phyloP scores from a whole-genome alignment of 345 rosid species.

The Streptanthus diversifolius region DNA sequence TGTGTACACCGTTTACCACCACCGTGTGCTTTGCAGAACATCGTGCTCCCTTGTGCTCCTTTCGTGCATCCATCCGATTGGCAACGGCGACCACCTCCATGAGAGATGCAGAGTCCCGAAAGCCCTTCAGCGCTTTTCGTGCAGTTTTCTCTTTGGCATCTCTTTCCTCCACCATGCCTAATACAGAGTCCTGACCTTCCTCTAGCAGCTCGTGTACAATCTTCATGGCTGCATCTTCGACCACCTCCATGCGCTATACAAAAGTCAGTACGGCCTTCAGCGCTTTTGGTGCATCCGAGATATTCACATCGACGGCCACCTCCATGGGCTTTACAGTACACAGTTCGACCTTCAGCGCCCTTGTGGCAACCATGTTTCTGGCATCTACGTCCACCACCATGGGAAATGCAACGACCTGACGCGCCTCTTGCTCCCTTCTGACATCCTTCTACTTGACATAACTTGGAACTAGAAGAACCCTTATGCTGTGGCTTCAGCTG shows the following conservation, averaged over 20 bases:
- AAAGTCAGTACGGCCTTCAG: slow-evolving; percentile 93
- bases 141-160: slow-evolving; percentile 88
- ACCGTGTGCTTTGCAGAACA: slow-evolving; percentile 98
- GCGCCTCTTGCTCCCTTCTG: slow-evolving; percentile 99
- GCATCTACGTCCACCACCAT: slow-evolving; percentile 98
- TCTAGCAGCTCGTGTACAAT: slow-evolving; percentile 90
- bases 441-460: slow-evolving; percentile 91
- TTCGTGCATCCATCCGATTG: slow-evolving; percentile 75
- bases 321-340: slow-evolving; percentile 96
- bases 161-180: slow-evolving; percentile 96
- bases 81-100: slow-evolving; percentile 95
- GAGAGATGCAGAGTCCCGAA: slow-evolving; percentile 93
- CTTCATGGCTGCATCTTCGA: slow-evolving; percentile 73
- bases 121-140: slow-evolving; percentile 96
- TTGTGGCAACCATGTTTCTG: slow-evolving; percentile 84
- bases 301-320: slow-evolving; percentile 94
- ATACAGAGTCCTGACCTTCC: slow-evolving; percentile 95
- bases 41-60: slow-evolving; percentile 98
- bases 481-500: slow-evolving; percentile 59
- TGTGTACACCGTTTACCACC: slow-evolving; percentile 93
- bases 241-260: slow-evolving; percentile 99
- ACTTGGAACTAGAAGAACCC: slow-evolving; percentile 51
- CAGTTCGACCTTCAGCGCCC: slow-evolving; percentile 98
- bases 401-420: slow-evolving; percentile 92
- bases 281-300: slow-evolving; percentile 98